Evolutionary conservation across 2,329 filamentous ascomycete species (phyloP).

Genomic region (Xylaria sp.): DNA sequence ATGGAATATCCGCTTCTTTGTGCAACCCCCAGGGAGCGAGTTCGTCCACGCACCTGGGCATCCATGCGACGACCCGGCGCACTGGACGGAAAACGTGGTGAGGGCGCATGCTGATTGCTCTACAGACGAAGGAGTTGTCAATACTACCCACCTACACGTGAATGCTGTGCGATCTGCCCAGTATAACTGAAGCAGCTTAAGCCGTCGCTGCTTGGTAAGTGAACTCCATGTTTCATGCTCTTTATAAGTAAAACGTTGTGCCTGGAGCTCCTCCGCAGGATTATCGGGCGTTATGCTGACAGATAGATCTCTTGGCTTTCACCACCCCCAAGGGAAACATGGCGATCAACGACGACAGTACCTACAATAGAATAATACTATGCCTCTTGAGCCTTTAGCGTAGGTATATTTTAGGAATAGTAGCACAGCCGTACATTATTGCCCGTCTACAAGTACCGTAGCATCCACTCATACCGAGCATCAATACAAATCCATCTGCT

Average conservation of each 20-base stretch:
- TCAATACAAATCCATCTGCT: not conserved
- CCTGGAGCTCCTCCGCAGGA: not conserved
- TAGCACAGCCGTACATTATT: slow-evolving; percentile 1
- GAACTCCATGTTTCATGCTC: not conserved
- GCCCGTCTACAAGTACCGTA: not conserved
- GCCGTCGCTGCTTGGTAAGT: not conserved
- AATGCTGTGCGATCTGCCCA: slow-evolving; percentile 17
- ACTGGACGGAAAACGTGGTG: slow-evolving; percentile 31
- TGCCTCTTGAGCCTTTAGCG: not conserved
- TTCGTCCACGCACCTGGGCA: slow-evolving; percentile 3
- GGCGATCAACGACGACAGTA: not conserved
- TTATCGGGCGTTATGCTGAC: not conserved
- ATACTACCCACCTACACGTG: slow-evolving; percentile 13
- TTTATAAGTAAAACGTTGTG: not conserved
- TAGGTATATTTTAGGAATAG: slow-evolving; percentile 12
- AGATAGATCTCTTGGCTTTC: slow-evolving; percentile 19
- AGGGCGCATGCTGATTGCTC: slow-evolving; percentile 9
- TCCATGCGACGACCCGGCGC: slow-evolving; percentile 26
- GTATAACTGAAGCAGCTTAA: slow-evolving; percentile 9
- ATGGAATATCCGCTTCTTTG: slow-evolving; percentile 17
- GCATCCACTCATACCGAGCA: slow-evolving; percentile 5
- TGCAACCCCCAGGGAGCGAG: slow-evolving; percentile 20
- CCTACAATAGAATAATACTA: too few species aligned
- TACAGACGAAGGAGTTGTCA: slow-evolving; percentile 1
- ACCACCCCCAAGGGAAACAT: not conserved